Base-by-base conservation (phyloP, 148 eudicot species). In the Camellia granthamiana region DNA sequence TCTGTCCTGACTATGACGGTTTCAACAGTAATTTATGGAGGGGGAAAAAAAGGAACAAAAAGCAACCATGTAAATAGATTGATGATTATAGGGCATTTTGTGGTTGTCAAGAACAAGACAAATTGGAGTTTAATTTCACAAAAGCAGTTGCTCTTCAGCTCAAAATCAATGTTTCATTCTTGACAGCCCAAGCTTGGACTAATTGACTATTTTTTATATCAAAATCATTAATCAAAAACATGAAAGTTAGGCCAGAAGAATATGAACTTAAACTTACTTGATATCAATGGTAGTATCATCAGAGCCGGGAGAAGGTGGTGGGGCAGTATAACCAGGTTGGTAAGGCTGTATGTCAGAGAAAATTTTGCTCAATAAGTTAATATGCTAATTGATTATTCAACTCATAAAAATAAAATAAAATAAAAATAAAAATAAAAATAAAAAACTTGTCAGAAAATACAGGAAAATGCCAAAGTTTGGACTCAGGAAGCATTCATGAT, bases 251-350 rank as follows among this genome's bases (percentile, higher is more conserved):
- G 41, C 55, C 51, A 72, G 15, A 58, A 67, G 3, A 38, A 63
- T 19, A 70, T 38, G 51, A 64, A 13, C 8, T 75, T 59, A 70
- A 80, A 84, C 84, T 80, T 80, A 84, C 98, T 90, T 92, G 85
- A 92, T 90, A 81, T 93, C 98, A 58, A 93, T 93, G 51, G 89
- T 65, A 41, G 89, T 80, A 74, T 93, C 98, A 75, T 88, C 94
- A 55, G 87, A 66, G 52, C 19, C 84, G 47, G 87, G 81, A 56
- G 82, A 79, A 70, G 81, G 92, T 73, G 92, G 91, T 43, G 94
- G 97, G 73, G 91, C 94, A 80, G 94, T 89, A 83, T 93, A 93
- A 83, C 92, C 94, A 80, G 98, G 84, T 81, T 88, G 91, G 79
- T 92, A 93, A 51, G 90, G 86, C 98, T 93, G 89, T 77, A 83